These are phyloP conservation scores for Blastobotrys arbuscula DNA, from an alignment of 1,139 yeast species.

Conservation along the genomic window DNA sequence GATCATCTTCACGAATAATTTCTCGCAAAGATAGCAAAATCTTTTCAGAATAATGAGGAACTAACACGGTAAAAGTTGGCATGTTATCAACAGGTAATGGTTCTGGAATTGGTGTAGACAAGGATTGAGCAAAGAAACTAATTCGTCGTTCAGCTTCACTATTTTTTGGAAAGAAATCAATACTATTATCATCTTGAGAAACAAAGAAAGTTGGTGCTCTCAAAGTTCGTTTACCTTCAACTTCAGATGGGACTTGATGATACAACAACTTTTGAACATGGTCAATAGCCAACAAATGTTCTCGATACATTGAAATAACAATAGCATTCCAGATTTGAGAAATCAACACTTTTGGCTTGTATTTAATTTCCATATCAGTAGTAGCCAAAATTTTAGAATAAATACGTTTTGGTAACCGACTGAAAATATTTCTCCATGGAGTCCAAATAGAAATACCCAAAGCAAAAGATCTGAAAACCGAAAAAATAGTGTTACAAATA, in stretches of 20 bases:
- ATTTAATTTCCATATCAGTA: slow-evolving; percentile 97
- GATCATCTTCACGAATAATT: slow-evolving; percentile 98
- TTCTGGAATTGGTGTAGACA: slow-evolving; percentile 97
- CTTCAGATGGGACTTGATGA: slow-evolving; percentile 90
- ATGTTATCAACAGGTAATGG: slow-evolving; percentile 98
- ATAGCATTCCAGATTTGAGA: slow-evolving; percentile 99
- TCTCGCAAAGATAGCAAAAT: slow-evolving; percentile 90
- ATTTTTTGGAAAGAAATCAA: slow-evolving; percentile 89
- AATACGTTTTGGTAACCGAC: slow-evolving; percentile 96
- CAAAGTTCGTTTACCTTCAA: slow-evolving; percentile 96
- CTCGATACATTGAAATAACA: slow-evolving; percentile 97
- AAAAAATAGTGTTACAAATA: slow-evolving; percentile 87
- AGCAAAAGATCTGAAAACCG: slow-evolving; percentile 96
- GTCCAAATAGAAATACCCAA: slow-evolving; percentile 97
- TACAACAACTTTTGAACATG: slow-evolving; percentile 95
- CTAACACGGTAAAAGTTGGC: slow-evolving; percentile 97
- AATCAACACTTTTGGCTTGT: slow-evolving; percentile 95
- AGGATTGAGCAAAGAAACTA: slow-evolving; percentile 96
- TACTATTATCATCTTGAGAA: slow-evolving; percentile 93
- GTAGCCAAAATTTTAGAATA: slow-evolving; percentile 96
- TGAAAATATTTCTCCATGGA: slow-evolving; percentile 98
- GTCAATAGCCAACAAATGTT: slow-evolving; percentile 92
- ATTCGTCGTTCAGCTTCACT: slow-evolving; percentile 99
- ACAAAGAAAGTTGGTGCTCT: slow-evolving; percentile 99
- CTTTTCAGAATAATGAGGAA: slow-evolving; percentile 98